A percentile compares a stretch with the other conserved stretches of the same genome.
These are phyloP conservation scores for Colletotrichum sp. DNA, from an alignment of 2,329 filamentous ascomycete species.

Conservation along the genomic window DNA sequence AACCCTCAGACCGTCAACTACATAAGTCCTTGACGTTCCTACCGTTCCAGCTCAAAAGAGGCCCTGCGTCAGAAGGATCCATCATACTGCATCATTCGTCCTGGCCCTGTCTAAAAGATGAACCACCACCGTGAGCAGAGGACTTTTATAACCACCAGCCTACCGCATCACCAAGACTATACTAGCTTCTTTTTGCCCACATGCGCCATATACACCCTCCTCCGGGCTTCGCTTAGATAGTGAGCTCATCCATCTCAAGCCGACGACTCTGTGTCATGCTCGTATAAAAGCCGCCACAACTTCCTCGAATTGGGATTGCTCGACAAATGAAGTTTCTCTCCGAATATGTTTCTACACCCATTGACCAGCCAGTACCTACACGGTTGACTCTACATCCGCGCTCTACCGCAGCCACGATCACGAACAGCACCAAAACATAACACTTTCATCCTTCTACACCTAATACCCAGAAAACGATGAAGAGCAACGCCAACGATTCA, in stretches of 20 bases:
- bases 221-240: too few species aligned
- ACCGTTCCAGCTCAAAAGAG: too few species aligned
- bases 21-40: too few species aligned
- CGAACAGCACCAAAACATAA: not conserved
- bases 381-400: not conserved
- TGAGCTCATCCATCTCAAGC: too few species aligned
- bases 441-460: not conserved
- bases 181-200: too few species aligned
- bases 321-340: rapidly evolving
- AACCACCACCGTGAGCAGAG: too few species aligned
- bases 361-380: not conserved
- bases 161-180: not conserved
- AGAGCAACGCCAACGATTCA: not conserved
- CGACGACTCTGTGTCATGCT: rapidly evolving
- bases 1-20: too few species aligned
- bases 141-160: not conserved
- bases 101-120: too few species aligned
- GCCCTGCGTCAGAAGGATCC: too few species aligned
- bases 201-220: too few species aligned
- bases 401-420: not conserved
- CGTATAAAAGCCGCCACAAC: rapidly evolving
- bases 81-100: too few species aligned
- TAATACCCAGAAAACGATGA: rapidly evolving
- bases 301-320: not conserved
- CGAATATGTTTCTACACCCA: not conserved